A percentile compares a stretch with the other conserved stretches of the same genome.
Conservation (phyloP, 805 yeast species). For the Candida suzukii region DNA sequence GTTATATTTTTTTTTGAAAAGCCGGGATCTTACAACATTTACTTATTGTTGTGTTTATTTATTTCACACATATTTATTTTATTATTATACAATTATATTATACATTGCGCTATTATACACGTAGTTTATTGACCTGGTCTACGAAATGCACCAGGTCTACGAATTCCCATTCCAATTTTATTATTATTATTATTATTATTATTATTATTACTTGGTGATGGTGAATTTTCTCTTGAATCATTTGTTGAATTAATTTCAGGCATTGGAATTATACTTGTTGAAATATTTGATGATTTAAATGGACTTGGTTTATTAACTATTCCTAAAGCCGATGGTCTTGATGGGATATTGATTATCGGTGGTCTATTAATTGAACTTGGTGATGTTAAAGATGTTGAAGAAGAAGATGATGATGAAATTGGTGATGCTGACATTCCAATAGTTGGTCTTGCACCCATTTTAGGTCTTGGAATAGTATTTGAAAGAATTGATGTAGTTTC, state of each 20-base stretch:
- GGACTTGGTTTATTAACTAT: constrained; percentile 2
- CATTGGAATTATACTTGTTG: neutral
- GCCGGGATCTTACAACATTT: no score
- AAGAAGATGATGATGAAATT: no score
- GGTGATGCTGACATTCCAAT: no score
- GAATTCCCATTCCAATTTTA: constrained; percentile 11
- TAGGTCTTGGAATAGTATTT: neutral
- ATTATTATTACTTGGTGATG: neutral
- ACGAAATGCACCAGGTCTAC: constrained; percentile 27
- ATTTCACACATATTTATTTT: no score
- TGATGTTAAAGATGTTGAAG: no score
- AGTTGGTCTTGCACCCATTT: neutral
- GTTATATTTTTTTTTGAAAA: no score
- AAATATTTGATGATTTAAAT: neutral
- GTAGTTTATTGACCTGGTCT: constrained; percentile 13
- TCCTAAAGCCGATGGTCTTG: constrained; percentile 8
- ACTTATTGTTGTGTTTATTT: neutral
- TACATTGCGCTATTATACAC: no score
- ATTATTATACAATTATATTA: no score
- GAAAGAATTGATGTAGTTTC: no score
- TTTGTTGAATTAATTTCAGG: no score
- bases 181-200: neutral
- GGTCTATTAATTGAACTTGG: no score
- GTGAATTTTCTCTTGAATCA: neutral
- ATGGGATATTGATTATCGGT: neutral